These are phyloP conservation scores for Salix purpurea DNA, from an alignment of 345 rosid species.

Conservation along the genomic window DNA sequence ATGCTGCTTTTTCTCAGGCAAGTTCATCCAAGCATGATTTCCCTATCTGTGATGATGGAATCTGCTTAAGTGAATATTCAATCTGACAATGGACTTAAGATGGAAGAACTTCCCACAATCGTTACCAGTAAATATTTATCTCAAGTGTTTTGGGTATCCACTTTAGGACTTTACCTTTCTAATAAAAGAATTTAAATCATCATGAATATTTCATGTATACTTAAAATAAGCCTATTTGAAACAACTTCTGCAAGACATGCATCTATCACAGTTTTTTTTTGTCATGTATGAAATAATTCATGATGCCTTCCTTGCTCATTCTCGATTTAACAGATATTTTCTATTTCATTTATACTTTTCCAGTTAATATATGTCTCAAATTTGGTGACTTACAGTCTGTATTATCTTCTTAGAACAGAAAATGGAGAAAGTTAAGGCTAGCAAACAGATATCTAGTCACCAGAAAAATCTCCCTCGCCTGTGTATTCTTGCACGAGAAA, in stretches of 20 bases:
- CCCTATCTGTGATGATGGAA: background rate
- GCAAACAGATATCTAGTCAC: constrained; percentile 59
- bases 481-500: constrained; percentile 85
- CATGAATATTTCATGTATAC: background rate
- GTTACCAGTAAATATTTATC: background rate
- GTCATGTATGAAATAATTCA: background rate
- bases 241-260: background rate
- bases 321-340: background rate
- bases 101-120: no score
- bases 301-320: background rate
- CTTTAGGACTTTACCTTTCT: background rate
- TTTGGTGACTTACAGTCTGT: constrained; percentile 9
- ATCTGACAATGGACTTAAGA: background rate
- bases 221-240: background rate
- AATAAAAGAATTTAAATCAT: background rate
- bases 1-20: constrained; percentile 48
- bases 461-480: constrained; percentile 69
- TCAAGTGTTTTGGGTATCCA: background rate
- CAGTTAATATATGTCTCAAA: background rate
- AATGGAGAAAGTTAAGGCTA: constrained; percentile 92
- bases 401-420: constrained; percentile 38
- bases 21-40: constrained; percentile 9
- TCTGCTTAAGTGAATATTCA: background rate
- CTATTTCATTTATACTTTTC: background rate
- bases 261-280: background rate